phyloP scores from a whole-genome alignment of 2,329 filamentous ascomycete genomes.

The Epichloe festucae region DNA sequence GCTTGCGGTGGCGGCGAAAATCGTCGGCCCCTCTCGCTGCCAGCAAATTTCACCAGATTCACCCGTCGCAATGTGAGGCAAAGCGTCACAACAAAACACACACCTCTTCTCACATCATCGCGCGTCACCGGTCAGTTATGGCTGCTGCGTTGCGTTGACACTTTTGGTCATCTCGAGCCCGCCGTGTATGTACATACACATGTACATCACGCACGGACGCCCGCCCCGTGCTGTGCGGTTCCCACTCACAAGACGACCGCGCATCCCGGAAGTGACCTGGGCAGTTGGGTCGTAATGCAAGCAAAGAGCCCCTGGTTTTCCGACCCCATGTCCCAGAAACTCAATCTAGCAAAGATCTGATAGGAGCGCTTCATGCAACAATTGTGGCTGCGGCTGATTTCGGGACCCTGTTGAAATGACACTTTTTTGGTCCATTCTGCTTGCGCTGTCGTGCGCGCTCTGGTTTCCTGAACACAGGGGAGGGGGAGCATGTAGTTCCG shows the following conservation, averaged over 20 bases:
- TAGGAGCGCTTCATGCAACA: neutral
- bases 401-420: neutral
- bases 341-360: neutral
- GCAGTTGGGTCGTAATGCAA: neutral
- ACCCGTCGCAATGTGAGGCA: neutral
- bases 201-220: neutral
- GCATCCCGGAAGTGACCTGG: neutral
- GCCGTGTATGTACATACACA: too few relatives aligned
- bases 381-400: neutral
- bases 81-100: too few relatives aligned
- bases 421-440: neutral
- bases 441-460: neutral
- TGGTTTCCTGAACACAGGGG: neutral
- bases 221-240: neutral
- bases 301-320: neutral
- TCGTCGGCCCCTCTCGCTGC: neutral
- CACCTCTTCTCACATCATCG: too few relatives aligned
- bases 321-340: neutral
- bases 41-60: neutral
- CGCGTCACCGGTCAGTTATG: too few relatives aligned
- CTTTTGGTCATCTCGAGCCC: too few relatives aligned
- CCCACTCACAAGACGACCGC: neutral
- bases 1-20: neutral
- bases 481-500: neutral
- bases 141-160: too few relatives aligned